phyloP scores from a whole-genome alignment of 2,329 filamentous ascomycete species.

The Dendrostoma leiphaemia region DNA sequence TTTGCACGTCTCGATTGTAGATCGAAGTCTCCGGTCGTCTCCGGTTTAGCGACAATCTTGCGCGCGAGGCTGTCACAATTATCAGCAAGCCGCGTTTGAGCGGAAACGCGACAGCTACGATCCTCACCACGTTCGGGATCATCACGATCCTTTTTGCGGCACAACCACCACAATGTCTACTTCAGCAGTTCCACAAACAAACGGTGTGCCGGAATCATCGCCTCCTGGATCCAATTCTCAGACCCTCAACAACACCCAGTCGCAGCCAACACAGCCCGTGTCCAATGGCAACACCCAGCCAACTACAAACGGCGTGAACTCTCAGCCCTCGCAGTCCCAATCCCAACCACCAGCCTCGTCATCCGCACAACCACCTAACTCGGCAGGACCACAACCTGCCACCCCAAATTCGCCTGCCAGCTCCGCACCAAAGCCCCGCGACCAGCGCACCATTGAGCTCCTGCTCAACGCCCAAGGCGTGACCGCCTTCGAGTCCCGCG shows the following conservation, averaged over 20 bases:
- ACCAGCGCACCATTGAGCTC: slow-evolving; percentile 76
- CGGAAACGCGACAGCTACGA: background rate
- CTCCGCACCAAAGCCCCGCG: slow-evolving; percentile 63
- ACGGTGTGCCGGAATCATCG: slow-evolving; percentile 47
- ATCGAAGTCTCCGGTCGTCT: background rate
- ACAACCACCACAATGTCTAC: slow-evolving; percentile 27
- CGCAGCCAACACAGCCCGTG: slow-evolving; percentile 16
- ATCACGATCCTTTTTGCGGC: slow-evolving; percentile 1
- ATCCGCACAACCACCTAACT: slow-evolving; percentile 19
- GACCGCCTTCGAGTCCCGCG: slow-evolving; percentile 75
- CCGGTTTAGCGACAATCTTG: background rate
- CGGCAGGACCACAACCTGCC: slow-evolving; percentile 23
- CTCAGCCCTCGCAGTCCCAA: slow-evolving; percentile 25
- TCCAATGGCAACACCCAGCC: slow-evolving; percentile 25
- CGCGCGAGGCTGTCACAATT: background rate
- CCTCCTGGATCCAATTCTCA: slow-evolving; percentile 28
- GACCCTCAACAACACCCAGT: slow-evolving; percentile 20
- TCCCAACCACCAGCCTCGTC: slow-evolving; percentile 26
- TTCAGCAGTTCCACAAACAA: slow-evolving; percentile 45
- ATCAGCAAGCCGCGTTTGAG: background rate
- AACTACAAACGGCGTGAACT: slow-evolving; percentile 24
- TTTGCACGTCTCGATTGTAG: no score
- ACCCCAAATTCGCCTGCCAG: slow-evolving; percentile 31
- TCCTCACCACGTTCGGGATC: background rate
- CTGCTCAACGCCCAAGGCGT: slow-evolving; percentile 78